Evolutionary conservation across 164 flowering plant genomes (phyloP).

Genomic region (Tinospora cordifolia): DNA sequence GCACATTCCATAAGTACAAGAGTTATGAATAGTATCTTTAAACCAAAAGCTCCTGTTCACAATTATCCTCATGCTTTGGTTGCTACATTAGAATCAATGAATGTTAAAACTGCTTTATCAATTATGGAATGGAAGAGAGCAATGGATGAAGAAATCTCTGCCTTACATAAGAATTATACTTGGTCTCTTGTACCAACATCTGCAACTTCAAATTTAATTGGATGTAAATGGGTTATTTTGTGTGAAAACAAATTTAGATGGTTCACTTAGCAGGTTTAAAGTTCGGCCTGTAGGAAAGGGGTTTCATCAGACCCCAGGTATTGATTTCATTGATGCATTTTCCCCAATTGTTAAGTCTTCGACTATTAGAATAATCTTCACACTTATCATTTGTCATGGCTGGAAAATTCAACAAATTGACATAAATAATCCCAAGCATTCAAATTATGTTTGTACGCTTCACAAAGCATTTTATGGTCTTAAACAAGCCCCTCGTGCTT

Average conservation of each 20-base stretch:
- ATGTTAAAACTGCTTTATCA: too few relatives aligned
- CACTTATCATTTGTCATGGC: background rate
- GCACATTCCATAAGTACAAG: too few relatives aligned
- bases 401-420: slow-evolving; percentile 3
- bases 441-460: background rate
- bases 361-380: background rate
- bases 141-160: background rate
- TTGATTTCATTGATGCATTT: slow-evolving; percentile 2
- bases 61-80: background rate
- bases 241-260: too few relatives aligned
- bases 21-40: background rate
- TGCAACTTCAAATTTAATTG: background rate
- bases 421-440: background rate
- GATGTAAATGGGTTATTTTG: background rate
- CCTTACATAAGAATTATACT: background rate
- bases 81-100: too few relatives aligned
- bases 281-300: background rate
- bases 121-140: background rate
- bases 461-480: background rate
- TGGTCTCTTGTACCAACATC: background rate
- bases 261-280: background rate
- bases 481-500: background rate
- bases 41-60: background rate
- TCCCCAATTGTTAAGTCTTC: background rate
- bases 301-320: background rate